Base-by-base conservation (phyloP, 176 grass and related monocot genomes). In the Hyparrhenia diplandra region DNA sequence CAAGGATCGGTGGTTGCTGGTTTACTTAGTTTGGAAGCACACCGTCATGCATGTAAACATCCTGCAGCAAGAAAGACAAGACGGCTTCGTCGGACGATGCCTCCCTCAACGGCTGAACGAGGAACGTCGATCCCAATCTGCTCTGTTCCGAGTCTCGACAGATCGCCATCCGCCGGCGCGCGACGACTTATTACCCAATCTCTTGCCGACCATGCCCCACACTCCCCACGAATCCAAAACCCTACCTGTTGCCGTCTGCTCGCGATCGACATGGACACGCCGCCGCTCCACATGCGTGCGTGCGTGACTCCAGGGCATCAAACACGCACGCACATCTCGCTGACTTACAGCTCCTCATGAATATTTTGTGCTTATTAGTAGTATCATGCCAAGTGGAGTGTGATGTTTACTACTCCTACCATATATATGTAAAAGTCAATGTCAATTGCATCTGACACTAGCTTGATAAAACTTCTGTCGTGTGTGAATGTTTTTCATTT, bases 161-260 rank as follows among this genome's bases (percentile, higher is more conserved):
- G 47, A 51, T 51, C 17, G 47, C 49, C 49, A 52, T 52, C 49
- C 49, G 51, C 51, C 51, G 51, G 20, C 51, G 49, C 18, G 18
- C 60, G 61, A 23, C 41, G 76, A 65, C 61, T 79, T 49, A 5
- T 6, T 31, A 63, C 23, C 25, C 49, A 36, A 70, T 85, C 74
- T 85, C 65, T 63, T 85, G 66, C 83, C 54, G 83, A 72, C 75
- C 75, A 85, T 64, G 32, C 14, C 67, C 58, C 21, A 52, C 58
- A 23, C 36, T 37, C 6, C 36, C 8, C n/a, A 43, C 12, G 43
- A 11, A 52, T 72, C 55, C 83, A 52, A 52, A 27, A 79, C 34
- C 59, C 54, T 23, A 57, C 54, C 21, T 17, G 74, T 37, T 49
- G 73, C 69, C 82, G 59, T 76, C 82, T 18, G 13, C 1, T n/a